phyloP scores from a whole-genome alignment of 106 monocot species.

The Platanthera zijinensis region DNA sequence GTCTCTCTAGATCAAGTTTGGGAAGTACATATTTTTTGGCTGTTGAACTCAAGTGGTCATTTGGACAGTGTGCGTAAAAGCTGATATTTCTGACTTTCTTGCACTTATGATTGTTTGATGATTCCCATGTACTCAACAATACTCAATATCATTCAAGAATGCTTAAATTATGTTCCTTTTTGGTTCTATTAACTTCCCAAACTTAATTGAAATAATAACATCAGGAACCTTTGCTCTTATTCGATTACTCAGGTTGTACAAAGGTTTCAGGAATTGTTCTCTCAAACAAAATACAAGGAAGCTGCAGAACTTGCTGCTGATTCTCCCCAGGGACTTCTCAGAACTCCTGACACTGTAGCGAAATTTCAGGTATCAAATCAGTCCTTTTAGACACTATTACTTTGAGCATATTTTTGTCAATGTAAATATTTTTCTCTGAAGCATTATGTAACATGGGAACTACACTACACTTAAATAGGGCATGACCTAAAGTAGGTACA shows the following conservation, averaged over 20 bases:
- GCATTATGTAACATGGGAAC: neutral
- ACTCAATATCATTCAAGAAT: neutral
- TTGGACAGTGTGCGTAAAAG: neutral
- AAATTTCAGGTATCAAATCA: conserved; percentile 85
- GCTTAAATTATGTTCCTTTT: neutral
- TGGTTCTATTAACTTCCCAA: neutral
- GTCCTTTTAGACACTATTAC: neutral
- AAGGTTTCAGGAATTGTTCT: conserved; percentile 90
- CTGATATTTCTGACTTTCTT: too few relatives aligned
- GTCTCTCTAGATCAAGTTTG: neutral
- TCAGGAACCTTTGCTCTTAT: neutral
- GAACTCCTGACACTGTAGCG: conserved; percentile 92
- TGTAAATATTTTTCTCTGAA: neutral
- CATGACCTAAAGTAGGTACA: too few relatives aligned
- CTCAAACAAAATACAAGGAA: conserved; percentile 97
- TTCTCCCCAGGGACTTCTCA: conserved; percentile 86
- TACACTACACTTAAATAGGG: too few relatives aligned
- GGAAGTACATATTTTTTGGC: neutral
- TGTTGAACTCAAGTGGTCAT: neutral
- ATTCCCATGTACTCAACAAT: neutral
- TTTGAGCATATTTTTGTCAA: neutral
- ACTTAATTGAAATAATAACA: neutral
- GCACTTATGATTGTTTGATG: neutral
- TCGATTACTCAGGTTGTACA: conserved; percentile 71
- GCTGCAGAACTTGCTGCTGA: conserved; percentile 99